A percentile compares a stretch with the other conserved stretches of the same genome.
These are phyloP conservation scores for Castanea mollissima DNA, from an alignment of 306 rosid genomes.

Conservation along the genomic window DNA sequence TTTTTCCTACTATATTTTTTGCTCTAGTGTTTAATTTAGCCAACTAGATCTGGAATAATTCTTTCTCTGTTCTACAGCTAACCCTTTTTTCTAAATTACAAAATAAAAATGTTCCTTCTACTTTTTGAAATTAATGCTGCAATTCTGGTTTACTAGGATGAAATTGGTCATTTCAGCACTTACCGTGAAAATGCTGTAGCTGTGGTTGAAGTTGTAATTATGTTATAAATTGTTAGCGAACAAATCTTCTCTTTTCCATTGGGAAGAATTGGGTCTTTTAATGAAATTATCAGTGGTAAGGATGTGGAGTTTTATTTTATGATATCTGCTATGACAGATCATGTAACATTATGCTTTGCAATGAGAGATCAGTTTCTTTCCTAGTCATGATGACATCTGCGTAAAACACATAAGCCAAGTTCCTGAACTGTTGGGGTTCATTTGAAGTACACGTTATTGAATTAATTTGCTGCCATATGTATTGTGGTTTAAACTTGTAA, in stretches of 20 bases:
- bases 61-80: not conserved
- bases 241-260: not conserved
- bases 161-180: conserved; percentile 9
- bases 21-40: not conserved
- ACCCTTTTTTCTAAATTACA: not conserved
- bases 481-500: not conserved
- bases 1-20: not conserved
- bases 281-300: not conserved
- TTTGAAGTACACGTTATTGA: not conserved
- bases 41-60: conserved; percentile 32
- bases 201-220: not conserved
- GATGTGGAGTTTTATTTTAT: not conserved
- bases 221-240: not conserved
- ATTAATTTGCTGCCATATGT: not conserved
- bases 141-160: not conserved
- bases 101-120: conserved; percentile 1
- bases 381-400: no score
- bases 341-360: not conserved
- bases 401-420: no score
- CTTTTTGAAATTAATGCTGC: conserved; percentile 5
- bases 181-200: not conserved
- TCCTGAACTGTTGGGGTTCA: no score
- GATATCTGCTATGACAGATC: not conserved
- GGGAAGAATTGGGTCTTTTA: no score
- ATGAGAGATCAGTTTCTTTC: not conserved